Percentiles rank a stretch among this genome's conserved stretches.
Evolutionary conservation across 2,329 filamentous ascomycete species (phyloP).

Genomic region (Epichloe sibirici): DNA sequence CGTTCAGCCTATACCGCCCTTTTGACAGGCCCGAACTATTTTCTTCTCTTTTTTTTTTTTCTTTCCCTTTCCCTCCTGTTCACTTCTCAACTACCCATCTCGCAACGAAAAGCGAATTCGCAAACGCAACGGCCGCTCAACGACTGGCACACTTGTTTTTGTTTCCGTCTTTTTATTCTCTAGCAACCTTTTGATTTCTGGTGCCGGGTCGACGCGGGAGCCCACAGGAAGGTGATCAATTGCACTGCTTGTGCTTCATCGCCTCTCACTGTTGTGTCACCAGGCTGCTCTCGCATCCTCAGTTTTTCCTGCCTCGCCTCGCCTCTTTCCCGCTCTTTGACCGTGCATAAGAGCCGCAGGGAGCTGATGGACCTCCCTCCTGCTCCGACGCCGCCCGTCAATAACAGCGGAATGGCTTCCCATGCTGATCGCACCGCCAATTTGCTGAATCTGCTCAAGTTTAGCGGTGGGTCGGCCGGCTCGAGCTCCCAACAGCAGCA

Average conservation of each 20-base stretch:
- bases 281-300: not conserved
- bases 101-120: not conserved
- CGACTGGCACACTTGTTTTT: not conserved
- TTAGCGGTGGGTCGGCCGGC: conserved; percentile 29
- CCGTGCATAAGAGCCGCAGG: conserved; percentile 1
- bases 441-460: conserved; percentile 50
- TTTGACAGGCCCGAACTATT: not conserved
- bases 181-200: not conserved
- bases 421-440: conserved; percentile 39
- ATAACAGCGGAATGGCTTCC: conserved; percentile 24
- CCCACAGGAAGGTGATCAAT: conserved; percentile 1
- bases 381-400: conserved; percentile 37
- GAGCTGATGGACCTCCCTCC: conserved; percentile 34
- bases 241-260: not conserved
- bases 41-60: not conserved
- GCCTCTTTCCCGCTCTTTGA: not conserved
- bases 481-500: conserved; percentile 19
- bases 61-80: not conserved
- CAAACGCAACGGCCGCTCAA: not conserved
- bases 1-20: not conserved
- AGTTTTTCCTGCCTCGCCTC: not conserved
- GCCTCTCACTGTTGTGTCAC: conserved; percentile 1
- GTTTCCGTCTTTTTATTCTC: not conserved
- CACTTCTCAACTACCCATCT: not conserved
- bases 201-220: not conserved